These are phyloP conservation scores for Phyllosticta ampelicida DNA, from an alignment of 2,329 filamentous ascomycete species.

Conservation along the genomic window DNA sequence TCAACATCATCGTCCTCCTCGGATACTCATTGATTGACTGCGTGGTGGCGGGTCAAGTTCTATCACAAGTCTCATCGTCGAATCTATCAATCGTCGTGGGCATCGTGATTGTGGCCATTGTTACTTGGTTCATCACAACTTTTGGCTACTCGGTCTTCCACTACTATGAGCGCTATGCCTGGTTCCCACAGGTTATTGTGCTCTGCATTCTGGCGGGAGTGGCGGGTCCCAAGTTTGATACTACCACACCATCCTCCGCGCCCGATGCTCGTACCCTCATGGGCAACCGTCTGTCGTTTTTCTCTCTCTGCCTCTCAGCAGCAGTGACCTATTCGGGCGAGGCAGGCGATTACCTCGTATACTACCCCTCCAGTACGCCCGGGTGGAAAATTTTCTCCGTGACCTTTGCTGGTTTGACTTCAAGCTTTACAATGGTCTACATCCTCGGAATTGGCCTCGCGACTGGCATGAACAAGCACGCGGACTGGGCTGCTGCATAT, in stretches of 20 bases:
- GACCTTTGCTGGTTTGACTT: constrained; percentile 45
- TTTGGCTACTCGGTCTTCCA: constrained; percentile 61
- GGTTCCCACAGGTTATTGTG: constrained; percentile 52
- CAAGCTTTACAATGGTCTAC: constrained; percentile 51
- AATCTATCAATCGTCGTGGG: constrained; percentile 54
- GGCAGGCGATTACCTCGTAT: constrained; percentile 59
- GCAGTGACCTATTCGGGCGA: constrained; percentile 53
- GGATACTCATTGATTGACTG: constrained; percentile 54
- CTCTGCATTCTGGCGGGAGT: constrained; percentile 52
- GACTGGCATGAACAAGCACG: constrained; percentile 42
- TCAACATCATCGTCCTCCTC: constrained; percentile 53
- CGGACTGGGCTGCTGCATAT: constrained; percentile 48
- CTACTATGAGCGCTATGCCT: constrained; percentile 57
- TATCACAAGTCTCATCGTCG: constrained; percentile 52
- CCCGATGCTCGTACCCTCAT: constrained; percentile 43
- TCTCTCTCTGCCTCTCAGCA: constrained; percentile 55
- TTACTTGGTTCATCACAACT: constrained; percentile 53
- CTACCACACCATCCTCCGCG: constrained; percentile 35
- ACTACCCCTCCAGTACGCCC: constrained; percentile 46
- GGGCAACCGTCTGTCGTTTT: constrained; percentile 55
- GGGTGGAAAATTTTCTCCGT: constrained; percentile 45
- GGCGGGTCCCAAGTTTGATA: constrained; percentile 50
- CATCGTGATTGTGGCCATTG: constrained; percentile 53
- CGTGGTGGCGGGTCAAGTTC: constrained; percentile 56
- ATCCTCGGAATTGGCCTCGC: constrained; percentile 52